Percentiles rank a stretch among this genome's conserved stretches.
Evolutionary conservation across 2,329 filamentous ascomycete genomes (phyloP).

Genomic region (Claviceps sp.): DNA sequence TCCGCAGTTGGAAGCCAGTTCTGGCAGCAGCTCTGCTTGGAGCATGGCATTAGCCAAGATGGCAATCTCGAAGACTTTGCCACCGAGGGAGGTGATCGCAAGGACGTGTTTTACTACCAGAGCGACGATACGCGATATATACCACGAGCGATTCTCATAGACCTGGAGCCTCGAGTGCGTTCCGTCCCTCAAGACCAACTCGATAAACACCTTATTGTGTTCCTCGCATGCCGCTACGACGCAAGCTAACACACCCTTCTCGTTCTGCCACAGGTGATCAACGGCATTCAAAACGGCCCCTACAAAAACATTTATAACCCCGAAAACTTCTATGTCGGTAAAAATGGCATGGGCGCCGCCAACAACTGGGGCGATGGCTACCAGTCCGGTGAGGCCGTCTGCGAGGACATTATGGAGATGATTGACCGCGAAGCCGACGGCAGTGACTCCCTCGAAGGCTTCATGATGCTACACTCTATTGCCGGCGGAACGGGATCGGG

Average conservation of each 20-base stretch:
- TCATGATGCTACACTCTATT: constrained; percentile 98
- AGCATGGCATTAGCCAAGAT: constrained; percentile 95
- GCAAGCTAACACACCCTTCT: neutral
- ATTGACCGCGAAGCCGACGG: constrained; percentile 97
- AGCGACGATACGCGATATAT: constrained; percentile 98
- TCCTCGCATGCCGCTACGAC: neutral
- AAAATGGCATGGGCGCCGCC: constrained; percentile 82
- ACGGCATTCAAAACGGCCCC: constrained; percentile 80
- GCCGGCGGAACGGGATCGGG: constrained; percentile 93
- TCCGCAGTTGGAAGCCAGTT: constrained; percentile 81
- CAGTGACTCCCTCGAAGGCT: constrained; percentile 93
- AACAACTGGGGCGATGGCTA: constrained; percentile 99
- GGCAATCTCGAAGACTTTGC: constrained; percentile 96
- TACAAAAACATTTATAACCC: constrained; percentile 99
- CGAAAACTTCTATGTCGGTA: constrained; percentile 95
- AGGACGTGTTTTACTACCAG: constrained; percentile 99
- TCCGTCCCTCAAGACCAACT: neutral
- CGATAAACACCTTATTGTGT: neutral
- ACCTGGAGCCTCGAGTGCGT: constrained; percentile 75
- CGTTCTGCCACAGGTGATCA: constrained; percentile 48
- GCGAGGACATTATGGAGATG: constrained; percentile 98
- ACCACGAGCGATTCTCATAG: constrained; percentile 85
- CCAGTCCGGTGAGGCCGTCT: constrained; percentile 77
- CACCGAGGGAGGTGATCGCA: constrained; percentile 91
- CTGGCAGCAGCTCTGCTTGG: constrained; percentile 96